Evolutionary conservation across 176 grass and related monocot genomes (phyloP).

Genomic region (Paspalum notatum): DNA sequence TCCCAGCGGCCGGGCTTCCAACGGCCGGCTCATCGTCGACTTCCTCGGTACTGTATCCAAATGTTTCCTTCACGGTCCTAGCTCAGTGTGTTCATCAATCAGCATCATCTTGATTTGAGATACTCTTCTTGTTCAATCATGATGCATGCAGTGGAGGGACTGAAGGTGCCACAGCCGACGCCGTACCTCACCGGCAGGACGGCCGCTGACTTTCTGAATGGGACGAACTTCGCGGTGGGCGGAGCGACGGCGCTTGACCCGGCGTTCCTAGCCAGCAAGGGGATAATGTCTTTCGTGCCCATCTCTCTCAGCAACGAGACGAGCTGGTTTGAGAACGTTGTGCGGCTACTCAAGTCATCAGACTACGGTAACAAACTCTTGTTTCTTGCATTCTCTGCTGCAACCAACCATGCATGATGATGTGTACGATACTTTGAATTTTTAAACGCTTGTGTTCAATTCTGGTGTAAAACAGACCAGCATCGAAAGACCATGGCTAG

Average conservation of each 20-base stretch:
- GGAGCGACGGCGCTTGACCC: conserved; percentile 54
- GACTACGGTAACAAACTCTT: not conserved
- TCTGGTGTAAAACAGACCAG: not conserved
- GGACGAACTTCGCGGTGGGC: conserved; percentile 61
- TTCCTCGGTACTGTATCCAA: conserved; percentile 32
- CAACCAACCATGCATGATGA: too few relatives aligned
- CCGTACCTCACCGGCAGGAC: conserved; percentile 59
- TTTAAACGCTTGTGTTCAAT: too few relatives aligned
- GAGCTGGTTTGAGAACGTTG: conserved; percentile 50
- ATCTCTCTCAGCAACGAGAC: conserved; percentile 60
- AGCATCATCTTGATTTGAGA: too few relatives aligned
- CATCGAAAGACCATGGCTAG: not conserved
- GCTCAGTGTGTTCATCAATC: too few relatives aligned
- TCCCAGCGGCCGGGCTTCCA: conserved; percentile 26
- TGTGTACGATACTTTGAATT: too few relatives aligned
- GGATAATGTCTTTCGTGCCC: conserved; percentile 43
- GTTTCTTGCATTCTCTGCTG: too few relatives aligned
- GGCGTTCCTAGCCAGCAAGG: conserved; percentile 47
- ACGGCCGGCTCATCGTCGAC: conserved; percentile 41
- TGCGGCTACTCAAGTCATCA: conserved; percentile 33
- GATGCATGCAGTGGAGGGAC: conserved; percentile 39
- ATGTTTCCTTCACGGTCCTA: not conserved
- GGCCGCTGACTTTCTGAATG: conserved; percentile 49
- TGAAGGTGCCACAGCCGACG: conserved; percentile 38
- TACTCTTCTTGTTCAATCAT: too few relatives aligned